Evolutionary conservation across 805 yeast genomes (phyloP), one percentile per base, ranked within the genome.

Genomic region (Ogataea paradorogensis): DNA sequence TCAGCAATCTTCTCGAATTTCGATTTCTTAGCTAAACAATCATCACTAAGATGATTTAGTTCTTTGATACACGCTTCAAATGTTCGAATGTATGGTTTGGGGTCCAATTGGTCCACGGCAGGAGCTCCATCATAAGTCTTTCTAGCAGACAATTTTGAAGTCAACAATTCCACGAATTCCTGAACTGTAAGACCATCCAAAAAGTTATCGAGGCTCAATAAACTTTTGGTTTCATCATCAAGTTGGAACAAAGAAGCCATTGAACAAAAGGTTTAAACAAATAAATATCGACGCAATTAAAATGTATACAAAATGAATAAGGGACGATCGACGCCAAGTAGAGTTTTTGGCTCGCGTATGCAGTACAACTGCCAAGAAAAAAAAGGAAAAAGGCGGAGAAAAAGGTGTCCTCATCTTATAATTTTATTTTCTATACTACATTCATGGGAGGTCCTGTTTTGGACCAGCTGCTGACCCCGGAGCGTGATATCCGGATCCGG

Each of bases 71-170:
- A 86, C 1, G 90, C 79, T 58, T 91, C 97, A 60, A 93, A 90
- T 0, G 96, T 87, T 50, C 96, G 76, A 33, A 91, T 91, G 58
- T 86, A 93, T 2, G 98, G 98, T 55, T 87, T 88, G 1, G 98
- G 96, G 55, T 93, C 96, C 39, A 88, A 62, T 54, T 72, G 73
- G 30, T 75, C 78, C 23, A 74, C 57, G 29, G 73, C 67, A 42
- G 74, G 71, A 21, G 71, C 76, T 45, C 72, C 76, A 7, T 73
- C 71, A 13, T 22, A 21, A n/a, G 26, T 24, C 9, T 70, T 74
- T 43, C 71, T 70, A 21, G 68, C 51, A 11, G 75, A 68, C 48
- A 83, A 85, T 53, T 49, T 45, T 11, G 46, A 78, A 46, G 90
- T 77, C 48, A 90, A 66, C 53, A 78, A 83, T 56, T 89, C 93